These are phyloP conservation scores for Candolleomyces eurysporus DNA, from an alignment of 768 basidiomycete species.

Conservation along the genomic window DNA sequence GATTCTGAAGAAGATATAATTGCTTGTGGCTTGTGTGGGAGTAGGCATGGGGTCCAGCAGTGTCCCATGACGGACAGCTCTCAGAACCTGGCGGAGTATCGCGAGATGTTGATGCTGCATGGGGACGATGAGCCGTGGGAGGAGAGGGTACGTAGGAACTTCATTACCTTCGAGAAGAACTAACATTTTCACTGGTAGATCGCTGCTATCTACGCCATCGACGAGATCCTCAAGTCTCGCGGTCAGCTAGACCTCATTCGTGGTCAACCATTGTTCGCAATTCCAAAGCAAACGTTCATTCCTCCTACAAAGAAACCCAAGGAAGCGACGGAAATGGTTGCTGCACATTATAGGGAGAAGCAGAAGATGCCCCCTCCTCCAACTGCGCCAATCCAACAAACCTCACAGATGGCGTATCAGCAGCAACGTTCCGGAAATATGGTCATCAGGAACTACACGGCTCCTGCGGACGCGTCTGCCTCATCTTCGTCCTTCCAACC, in stretches of 20 bases:
- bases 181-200: conserved; percentile 33
- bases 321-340: conserved; percentile 9
- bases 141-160: conserved; percentile 46
- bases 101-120: conserved; percentile 62
- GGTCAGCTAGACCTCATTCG: conserved; percentile 55
- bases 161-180: not conserved
- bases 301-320: conserved; percentile 37
- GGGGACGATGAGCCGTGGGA: conserved; percentile 67
- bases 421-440: not conserved
- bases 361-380: not conserved
- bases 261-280: conserved; percentile 62
- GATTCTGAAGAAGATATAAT: not conserved
- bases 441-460: not conserved
- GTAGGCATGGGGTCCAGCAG: conserved; percentile 44
- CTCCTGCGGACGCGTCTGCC: not conserved
- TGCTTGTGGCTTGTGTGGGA: conserved; percentile 64
- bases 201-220: conserved; percentile 69
- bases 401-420: not conserved
- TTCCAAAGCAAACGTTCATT: conserved; percentile 19
- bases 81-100: conserved; percentile 66
- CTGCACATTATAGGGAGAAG: conserved; percentile 11
- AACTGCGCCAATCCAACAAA: not conserved
- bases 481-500: not conserved
- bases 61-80: conserved; percentile 69
- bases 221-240: conserved; percentile 55